These are phyloP conservation scores for Phytophthora sojae DNA, from an alignment of 352 stramenopile species.

Conservation along the genomic window DNA sequence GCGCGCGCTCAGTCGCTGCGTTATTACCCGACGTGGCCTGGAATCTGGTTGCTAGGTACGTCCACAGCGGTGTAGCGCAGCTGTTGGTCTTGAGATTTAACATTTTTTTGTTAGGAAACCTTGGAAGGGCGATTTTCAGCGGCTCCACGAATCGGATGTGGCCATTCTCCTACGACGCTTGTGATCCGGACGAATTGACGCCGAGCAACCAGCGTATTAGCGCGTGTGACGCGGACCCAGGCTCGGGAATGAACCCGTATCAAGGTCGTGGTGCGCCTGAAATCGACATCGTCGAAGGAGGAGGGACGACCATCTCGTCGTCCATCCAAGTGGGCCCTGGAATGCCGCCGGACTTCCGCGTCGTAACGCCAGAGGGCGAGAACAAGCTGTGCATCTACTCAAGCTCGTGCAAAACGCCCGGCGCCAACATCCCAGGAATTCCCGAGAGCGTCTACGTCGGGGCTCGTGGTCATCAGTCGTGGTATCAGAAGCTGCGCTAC, in stretches of 20 bases:
- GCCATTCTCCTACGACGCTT: conserved; percentile 94
- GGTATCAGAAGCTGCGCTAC: conserved; percentile 75
- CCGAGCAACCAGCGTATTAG: conserved; percentile 64
- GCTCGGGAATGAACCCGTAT: conserved; percentile 88
- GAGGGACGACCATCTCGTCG: conserved; percentile 75
- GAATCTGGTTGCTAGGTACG: conserved; percentile 94
- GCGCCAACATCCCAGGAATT: conserved; percentile 58
- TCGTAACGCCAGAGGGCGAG: conserved; percentile 37
- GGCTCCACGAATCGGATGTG: conserved; percentile 92
- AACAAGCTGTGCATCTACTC: conserved; percentile 60
- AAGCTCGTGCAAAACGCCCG: conserved; percentile 47
- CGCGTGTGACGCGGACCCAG: conserved; percentile 88
- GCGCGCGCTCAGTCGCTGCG: conserved; percentile 34
- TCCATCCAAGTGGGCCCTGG: conserved; percentile 73
- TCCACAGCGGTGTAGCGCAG: no score
- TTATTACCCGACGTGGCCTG: conserved; percentile 88
- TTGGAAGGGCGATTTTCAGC: conserved; percentile 94
- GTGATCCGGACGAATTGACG: conserved; percentile 52
- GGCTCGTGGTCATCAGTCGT: conserved; percentile 56
- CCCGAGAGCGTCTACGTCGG: conserved; percentile 49
- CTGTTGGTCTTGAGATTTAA: no score
- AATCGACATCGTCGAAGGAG: conserved; percentile 95
- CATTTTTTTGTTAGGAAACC: conserved; percentile 36
- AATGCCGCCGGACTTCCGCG: conserved; percentile 57
- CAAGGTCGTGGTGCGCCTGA: conserved; percentile 91